Conservation (phyloP, 2,329 filamentous ascomycete genomes). For the Gremmenia infestans region DNA sequence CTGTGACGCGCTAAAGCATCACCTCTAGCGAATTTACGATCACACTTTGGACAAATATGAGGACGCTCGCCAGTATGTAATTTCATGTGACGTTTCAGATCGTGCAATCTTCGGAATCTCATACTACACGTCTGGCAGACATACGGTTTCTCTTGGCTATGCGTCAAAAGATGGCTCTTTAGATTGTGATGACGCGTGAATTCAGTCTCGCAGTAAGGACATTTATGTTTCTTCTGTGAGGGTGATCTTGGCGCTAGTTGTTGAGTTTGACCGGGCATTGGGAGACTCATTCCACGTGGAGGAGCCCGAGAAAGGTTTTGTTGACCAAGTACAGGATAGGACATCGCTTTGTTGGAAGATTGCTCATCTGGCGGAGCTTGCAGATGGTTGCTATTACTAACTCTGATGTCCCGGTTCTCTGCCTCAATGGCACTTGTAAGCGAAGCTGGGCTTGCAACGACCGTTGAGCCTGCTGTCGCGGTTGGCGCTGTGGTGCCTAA, state of each 20-base stretch:
- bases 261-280: conserved; percentile 44
- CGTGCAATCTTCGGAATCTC: conserved; percentile 86
- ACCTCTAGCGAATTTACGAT: conserved; percentile 88
- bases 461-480: conserved; percentile 30
- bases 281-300: conserved; percentile 50
- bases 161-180: conserved; percentile 93
- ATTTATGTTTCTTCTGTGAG: conserved; percentile 87
- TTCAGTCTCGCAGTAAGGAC: conserved; percentile 91
- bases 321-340: conserved; percentile 28
- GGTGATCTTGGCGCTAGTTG: conserved; percentile 59
- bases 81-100: conserved; percentile 93
- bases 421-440: conserved; percentile 23
- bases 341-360: conserved; percentile 25
- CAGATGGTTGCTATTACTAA: conserved; percentile 14
- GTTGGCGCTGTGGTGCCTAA: conserved; percentile 29
- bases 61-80: conserved; percentile 94
- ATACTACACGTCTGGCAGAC: conserved; percentile 90
- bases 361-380: conserved; percentile 24
- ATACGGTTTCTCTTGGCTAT: conserved; percentile 97
- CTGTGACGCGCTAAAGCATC: conserved; percentile 93
- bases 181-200: conserved; percentile 97
- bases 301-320: conserved; percentile 29
- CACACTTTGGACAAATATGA: conserved; percentile 91
- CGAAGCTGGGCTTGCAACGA: conserved; percentile 28
- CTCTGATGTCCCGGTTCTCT: conserved; percentile 22